phyloP scores from a whole-genome alignment of 75 land plant genomes.

The Chamaecyparis obtusa region DNA sequence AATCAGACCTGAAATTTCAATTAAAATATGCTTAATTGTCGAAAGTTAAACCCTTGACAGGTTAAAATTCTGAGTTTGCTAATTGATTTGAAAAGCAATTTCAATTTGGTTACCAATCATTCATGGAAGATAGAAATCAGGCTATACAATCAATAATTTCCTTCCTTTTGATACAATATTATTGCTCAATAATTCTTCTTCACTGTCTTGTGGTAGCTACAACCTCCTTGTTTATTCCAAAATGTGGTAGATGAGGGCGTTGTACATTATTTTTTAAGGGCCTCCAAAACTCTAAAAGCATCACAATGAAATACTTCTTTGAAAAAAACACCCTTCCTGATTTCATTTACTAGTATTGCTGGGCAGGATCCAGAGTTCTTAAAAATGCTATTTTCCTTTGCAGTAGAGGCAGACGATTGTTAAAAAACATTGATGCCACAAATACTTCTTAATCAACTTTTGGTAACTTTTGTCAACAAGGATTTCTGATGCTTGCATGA shows the following conservation, averaged over 20 bases:
- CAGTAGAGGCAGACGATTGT: slow-evolving; percentile 8
- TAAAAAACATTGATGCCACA: neutral
- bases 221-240: slow-evolving; percentile 35
- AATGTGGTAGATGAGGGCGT: slow-evolving; percentile 61
- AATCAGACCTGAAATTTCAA: no score
- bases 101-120: no score
- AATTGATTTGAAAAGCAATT: no score
- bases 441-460: neutral
- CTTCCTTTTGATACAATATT: neutral
- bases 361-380: slow-evolving; percentile 32
- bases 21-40: no score
- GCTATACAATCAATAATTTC: neutral
- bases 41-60: no score
- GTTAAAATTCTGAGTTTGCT: no score
- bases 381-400: slow-evolving; percentile 10
- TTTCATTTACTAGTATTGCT: slow-evolving; percentile 41
- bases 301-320: slow-evolving; percentile 34
- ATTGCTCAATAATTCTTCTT: slow-evolving; percentile 23
- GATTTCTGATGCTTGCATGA: neutral
- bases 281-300: slow-evolving; percentile 48
- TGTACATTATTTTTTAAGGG: slow-evolving; percentile 79
- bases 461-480: neutral
- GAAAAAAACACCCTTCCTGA: slow-evolving; percentile 39
- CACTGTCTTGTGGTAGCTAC: slow-evolving; percentile 31
- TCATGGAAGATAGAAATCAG: no score